These are phyloP conservation scores for Jackrogersella multiformis DNA, from an alignment of 495 filamentous ascomycete species.

Conservation along the genomic window DNA sequence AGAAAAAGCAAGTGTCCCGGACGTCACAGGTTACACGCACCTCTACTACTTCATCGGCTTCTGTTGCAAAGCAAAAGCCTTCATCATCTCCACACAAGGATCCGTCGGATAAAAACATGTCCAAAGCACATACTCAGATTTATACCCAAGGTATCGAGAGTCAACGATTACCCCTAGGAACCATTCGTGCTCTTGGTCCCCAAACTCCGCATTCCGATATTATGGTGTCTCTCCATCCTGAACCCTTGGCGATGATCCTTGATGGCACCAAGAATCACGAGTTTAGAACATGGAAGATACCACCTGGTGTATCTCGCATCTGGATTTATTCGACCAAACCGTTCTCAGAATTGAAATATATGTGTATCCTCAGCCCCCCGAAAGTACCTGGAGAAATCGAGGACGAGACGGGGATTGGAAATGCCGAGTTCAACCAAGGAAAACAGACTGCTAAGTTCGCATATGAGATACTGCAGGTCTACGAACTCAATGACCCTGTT, in stretches of 20 bases:
- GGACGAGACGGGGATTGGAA: constrained; percentile 52
- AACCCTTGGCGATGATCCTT: constrained; percentile 52
- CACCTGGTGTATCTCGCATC: constrained; percentile 51
- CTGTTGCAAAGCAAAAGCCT: constrained; percentile 13
- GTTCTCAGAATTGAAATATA: constrained; percentile 55
- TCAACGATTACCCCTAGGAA: constrained; percentile 58
- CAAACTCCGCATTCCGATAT: constrained; percentile 58
- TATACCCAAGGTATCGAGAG: constrained; percentile 58
- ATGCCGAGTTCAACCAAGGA: constrained; percentile 59
- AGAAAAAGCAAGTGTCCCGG: background rate
- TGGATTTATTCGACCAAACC: constrained; percentile 60
- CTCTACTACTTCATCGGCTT: constrained; percentile 5
- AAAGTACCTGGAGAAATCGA: constrained; percentile 55
- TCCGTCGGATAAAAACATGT: constrained; percentile 17
- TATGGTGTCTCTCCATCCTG: constrained; percentile 54
- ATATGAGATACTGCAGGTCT: constrained; percentile 61
- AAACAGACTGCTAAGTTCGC: constrained; percentile 47
- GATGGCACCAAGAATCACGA: constrained; percentile 54
- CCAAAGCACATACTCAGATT: constrained; percentile 43
- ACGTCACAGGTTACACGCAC: constrained; percentile 6
- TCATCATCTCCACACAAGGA: constrained; percentile 18
- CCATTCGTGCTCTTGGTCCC: constrained; percentile 54
- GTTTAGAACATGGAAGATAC: constrained; percentile 56
- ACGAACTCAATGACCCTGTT: constrained; percentile 62
- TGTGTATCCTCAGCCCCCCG: constrained; percentile 55